A percentile compares a stretch with the other conserved stretches of the same genome.
Evolutionary conservation across 345 rosid genomes (phyloP).

Genomic region (Lepidium sativum): DNA sequence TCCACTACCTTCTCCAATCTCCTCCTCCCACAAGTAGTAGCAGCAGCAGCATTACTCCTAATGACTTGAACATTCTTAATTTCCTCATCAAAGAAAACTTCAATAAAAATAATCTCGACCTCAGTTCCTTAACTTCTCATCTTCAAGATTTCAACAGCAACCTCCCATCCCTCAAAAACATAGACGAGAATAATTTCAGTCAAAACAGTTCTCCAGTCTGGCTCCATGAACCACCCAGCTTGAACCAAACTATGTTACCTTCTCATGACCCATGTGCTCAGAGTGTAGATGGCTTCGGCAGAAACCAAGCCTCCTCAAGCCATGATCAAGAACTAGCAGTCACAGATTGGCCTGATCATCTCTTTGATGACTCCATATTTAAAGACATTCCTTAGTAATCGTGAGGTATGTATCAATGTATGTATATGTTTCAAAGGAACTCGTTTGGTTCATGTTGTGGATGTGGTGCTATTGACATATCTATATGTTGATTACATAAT

Average conservation of each 20-base stretch:
- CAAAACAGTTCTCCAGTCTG: conserved; percentile 16
- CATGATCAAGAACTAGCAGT: conserved; percentile 18
- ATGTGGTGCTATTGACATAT: neutral
- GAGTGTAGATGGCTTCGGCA: neutral
- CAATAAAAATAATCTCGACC: neutral
- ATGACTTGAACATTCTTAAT: conserved; percentile 17
- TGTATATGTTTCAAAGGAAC: neutral
- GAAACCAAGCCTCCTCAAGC: conserved; percentile 21
- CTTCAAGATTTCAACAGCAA: conserved; percentile 20
- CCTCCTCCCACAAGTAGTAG: conserved; percentile 1
- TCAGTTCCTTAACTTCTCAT: neutral
- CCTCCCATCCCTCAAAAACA: conserved; percentile 16
- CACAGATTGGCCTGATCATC: conserved; percentile 22
- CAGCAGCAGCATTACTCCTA: conserved; percentile 7
- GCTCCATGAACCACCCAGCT: conserved; percentile 20
- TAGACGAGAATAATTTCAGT: conserved; percentile 5
- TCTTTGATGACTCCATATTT: conserved; percentile 25
- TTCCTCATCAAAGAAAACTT: conserved; percentile 16
- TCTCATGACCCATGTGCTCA: conserved; percentile 12
- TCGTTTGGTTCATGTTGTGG: conserved; percentile 3
- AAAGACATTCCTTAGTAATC: conserved; percentile 11
- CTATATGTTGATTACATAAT: neutral
- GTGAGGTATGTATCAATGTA: conserved; percentile 8
- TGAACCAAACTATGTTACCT: conserved; percentile 12
- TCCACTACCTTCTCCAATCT: conserved; percentile 23